Percentiles rank a stretch among this genome's conserved stretches.
Evolutionary conservation across 148 eudicot genomes (phyloP).

Genomic region (Vaccinium corymbosum): DNA sequence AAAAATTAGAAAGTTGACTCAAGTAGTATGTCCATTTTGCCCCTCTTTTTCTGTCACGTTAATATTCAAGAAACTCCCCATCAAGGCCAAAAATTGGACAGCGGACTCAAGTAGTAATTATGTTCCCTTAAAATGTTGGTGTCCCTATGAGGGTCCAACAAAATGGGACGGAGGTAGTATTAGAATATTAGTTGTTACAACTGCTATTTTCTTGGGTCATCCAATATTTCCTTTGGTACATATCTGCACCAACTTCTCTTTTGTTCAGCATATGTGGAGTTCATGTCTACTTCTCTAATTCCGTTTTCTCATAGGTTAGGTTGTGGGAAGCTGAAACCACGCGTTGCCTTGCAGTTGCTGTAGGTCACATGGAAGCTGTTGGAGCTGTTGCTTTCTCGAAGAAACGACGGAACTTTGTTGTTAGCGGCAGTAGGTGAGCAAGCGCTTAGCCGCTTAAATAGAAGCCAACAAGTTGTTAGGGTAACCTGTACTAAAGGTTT

Average conservation of each 20-base stretch:
- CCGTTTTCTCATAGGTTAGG: constrained; percentile 58
- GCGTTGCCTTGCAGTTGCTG: constrained; percentile 68
- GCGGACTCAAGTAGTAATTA: no score
- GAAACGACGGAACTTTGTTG: constrained; percentile 66
- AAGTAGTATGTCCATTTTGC: no score
- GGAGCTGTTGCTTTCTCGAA: constrained; percentile 93
- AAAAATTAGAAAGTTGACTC: no score
- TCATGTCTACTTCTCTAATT: constrained; percentile 8
- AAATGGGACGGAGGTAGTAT: no score
- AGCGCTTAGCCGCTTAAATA: background rate
- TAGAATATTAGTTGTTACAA: background rate
- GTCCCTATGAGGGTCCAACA: no score
- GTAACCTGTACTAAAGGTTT: background rate
- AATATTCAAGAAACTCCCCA: no score
- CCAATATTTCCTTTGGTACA: background rate
- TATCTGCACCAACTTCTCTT: background rate
- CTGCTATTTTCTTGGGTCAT: background rate
- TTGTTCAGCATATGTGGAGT: background rate
- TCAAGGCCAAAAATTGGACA: no score
- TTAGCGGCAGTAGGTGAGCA: constrained; percentile 89
- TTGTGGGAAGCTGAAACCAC: constrained; percentile 72
- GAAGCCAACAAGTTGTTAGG: background rate
- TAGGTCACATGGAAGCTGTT: constrained; percentile 88
- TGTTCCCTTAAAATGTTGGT: no score
- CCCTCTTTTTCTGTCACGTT: no score